Percentiles rank a stretch among this genome's conserved stretches.
Conservation (phyloP, 768 basidiomycete genomes). For the Lactarius tabidus region DNA sequence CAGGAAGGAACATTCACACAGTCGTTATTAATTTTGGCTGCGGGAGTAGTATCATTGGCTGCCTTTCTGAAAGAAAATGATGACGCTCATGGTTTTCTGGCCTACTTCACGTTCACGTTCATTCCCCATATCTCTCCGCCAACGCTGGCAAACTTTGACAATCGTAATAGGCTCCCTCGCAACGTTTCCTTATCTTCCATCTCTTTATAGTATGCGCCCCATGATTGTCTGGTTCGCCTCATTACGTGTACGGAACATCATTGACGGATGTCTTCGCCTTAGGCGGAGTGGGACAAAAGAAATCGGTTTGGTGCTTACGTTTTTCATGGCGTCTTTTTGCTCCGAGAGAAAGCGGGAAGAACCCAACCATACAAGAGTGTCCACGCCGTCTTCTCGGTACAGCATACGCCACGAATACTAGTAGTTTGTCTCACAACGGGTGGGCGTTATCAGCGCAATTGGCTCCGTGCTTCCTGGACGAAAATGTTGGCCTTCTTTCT, state of each 20-base stretch:
- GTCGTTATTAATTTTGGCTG: neutral
- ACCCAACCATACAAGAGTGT: neutral
- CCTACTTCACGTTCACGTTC: neutral
- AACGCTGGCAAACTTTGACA: neutral
- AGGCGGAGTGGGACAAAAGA: constrained; percentile 11
- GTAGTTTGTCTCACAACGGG: constrained; percentile 11
- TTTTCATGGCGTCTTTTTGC: neutral
- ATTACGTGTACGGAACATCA: constrained; percentile 21
- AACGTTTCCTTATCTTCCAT: constrained; percentile 3
- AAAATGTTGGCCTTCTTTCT: constrained; percentile 2
- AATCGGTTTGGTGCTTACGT: constrained; percentile 13
- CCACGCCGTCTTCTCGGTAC: constrained; percentile 10
- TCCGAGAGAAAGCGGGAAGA: constrained; percentile 1
- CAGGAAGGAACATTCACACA: neutral
- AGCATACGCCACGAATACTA: constrained; percentile 15
- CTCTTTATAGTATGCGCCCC: neutral
- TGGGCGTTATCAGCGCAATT: constrained; percentile 10
- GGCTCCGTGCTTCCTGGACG: constrained; percentile 1
- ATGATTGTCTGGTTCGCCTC: neutral
- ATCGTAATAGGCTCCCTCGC: constrained; percentile 1
- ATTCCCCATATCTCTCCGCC: neutral
- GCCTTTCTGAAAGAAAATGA: neutral
- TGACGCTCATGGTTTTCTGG: neutral
- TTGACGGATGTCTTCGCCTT: neutral
- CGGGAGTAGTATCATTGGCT: neutral